Evolutionary conservation across 1,284 basidiomycete genomes (phyloP), one percentile per base, ranked within the genome.

Genomic region (Uromyces viciae-fabae): DNA sequence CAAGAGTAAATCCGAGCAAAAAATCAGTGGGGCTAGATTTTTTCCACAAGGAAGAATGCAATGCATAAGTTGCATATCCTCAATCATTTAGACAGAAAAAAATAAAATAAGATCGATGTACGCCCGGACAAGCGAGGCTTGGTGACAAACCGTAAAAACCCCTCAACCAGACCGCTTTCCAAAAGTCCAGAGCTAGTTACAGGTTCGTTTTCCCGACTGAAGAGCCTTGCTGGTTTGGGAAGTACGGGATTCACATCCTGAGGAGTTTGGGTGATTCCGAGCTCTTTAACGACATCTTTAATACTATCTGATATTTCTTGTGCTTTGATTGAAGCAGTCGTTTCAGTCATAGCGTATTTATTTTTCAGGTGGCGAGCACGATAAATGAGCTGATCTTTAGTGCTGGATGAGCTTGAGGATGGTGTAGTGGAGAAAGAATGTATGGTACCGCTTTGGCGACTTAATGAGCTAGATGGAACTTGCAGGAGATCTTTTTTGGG

Each of bases 131-230:
- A 88, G 11, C 89, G 89, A 62, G 89, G 87, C 82, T 91, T 90
- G 2, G 92, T 93, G 3, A 93, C 90, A 86, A 94, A 94, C 69
- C 90, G 89, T 76, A 98, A 89, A 58, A 99, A 86, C 2, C 91
- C 91, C 83, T 97, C 94, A 0, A 98, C 92, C 0, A 98, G 89
- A 1, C 95, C 96, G 84, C 94, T 95, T 84, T 96, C 93, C 76
- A 98, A 88, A 54, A 99, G 87, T 87, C 99, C 97, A 83, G 98
- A 99, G 86, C 95, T 97, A 0, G 95, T 98, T 14, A 98, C 90
- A 14, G 94, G 92, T 54, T 88, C 86, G 25, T 86, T 86, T 66
- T 84, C 89, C n/a, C 91, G 91, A 0, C 91, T 88, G 85, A 99
- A 96, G 64, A 95, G 88, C 19, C 89, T 88, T 0, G 93, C 92